phyloP scores from a whole-genome alignment of 2,329 filamentous ascomycete species.

The Pestalotiopsis sp. region DNA sequence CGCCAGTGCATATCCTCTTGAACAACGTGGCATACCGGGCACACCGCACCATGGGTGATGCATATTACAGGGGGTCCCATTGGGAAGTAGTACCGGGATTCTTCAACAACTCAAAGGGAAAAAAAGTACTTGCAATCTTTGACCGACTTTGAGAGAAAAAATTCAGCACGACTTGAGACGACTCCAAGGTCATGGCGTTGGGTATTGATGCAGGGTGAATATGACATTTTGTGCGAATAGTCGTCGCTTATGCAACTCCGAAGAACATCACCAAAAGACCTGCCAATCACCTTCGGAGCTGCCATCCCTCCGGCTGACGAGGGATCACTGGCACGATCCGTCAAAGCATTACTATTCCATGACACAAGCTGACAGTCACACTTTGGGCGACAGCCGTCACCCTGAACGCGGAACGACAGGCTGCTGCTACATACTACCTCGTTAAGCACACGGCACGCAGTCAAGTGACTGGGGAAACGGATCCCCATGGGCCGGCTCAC shows the following conservation, averaged over 20 bases:
- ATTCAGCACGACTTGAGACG: neutral
- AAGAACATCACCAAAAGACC: neutral
- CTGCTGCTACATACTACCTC: neutral
- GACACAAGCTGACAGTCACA: neutral
- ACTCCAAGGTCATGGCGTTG: constrained; percentile 11
- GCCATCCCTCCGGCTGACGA: neutral
- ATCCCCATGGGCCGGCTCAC: neutral
- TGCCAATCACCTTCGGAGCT: neutral
- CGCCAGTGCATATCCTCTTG: constrained; percentile 5
- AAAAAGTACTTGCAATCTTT: neutral
- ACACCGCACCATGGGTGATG: constrained; percentile 3
- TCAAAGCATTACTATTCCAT: neutral
- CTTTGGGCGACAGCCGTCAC: neutral
- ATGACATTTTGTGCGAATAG: constrained; percentile 1
- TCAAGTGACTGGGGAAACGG: neutral
- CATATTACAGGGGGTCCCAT: neutral
- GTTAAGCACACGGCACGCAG: neutral
- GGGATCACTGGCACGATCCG: constrained; percentile 1
- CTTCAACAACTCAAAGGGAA: neutral
- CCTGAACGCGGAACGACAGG: neutral
- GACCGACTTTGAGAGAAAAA: neutral
- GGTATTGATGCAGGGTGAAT: constrained; percentile 9
- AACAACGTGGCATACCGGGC: constrained; percentile 8
- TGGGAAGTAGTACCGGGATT: neutral
- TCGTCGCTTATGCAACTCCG: constrained; percentile 8